Evolutionary conservation across 352 stramenopile genomes (phyloP).

Genomic region (Phytophthora niederhauseri): DNA sequence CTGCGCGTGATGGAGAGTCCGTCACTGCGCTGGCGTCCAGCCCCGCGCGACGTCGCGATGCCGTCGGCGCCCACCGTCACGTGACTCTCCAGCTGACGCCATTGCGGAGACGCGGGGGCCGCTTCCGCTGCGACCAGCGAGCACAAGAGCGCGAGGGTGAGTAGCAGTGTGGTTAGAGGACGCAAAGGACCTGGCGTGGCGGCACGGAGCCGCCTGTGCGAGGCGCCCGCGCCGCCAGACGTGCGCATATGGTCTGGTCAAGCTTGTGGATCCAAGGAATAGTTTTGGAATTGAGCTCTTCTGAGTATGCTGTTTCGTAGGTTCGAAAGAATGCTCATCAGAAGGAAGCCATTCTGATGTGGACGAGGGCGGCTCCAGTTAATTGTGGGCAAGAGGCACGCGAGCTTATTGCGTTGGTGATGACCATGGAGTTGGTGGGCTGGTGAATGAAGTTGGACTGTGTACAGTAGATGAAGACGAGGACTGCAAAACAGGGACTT

Average conservation of each 20-base stretch:
- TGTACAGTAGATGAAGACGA: background rate
- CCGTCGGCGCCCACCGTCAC: conserved; percentile 26
- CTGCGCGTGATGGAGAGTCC: conserved; percentile 50
- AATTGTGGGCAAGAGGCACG: background rate
- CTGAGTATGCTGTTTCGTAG: conserved; percentile 23
- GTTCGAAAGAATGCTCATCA: conserved; percentile 4
- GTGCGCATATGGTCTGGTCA: conserved; percentile 19
- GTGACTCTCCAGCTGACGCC: conserved; percentile 24
- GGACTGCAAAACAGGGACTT: background rate
- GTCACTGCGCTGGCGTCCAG: conserved; percentile 34
- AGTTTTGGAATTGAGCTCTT: background rate
- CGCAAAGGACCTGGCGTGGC: conserved; percentile 6
- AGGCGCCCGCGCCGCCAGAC: conserved; percentile 17
- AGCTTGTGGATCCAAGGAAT: conserved; percentile 24
- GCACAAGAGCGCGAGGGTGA: conserved; percentile 25
- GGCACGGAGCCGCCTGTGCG: conserved; percentile 13
- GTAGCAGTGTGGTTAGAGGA: conserved; percentile 6
- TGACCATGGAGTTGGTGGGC: background rate
- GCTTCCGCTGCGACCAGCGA: conserved; percentile 13
- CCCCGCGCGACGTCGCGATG: conserved; percentile 28
- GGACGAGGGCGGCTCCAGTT: background rate
- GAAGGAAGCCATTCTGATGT: conserved; percentile 11
- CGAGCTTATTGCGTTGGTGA: background rate
- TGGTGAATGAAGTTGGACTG: background rate
- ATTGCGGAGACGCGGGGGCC: background rate